Conservation (phyloP, 202 grass and related monocot genomes). For the Carex sylvatica region DNA sequence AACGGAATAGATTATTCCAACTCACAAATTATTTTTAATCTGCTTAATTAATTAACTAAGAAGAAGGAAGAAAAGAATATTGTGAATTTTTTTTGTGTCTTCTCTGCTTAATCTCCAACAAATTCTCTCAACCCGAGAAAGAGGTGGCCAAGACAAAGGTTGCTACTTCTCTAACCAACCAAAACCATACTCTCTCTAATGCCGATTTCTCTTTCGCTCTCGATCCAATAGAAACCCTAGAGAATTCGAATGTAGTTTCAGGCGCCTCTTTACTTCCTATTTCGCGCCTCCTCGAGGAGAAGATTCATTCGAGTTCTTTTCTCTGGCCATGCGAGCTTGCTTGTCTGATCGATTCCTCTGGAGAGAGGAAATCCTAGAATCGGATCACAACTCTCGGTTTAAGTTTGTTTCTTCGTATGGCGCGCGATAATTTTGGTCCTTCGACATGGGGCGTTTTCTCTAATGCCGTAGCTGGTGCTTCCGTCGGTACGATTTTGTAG, state of each 20-base stretch:
- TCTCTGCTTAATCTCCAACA: too few relatives aligned
- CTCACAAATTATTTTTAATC: too few relatives aligned
- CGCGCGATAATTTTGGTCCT: slow-evolving; percentile 20
- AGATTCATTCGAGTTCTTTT: slow-evolving; percentile 29
- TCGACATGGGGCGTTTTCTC: slow-evolving; percentile 41
- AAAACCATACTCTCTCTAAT: not conserved
- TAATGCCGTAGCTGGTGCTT: slow-evolving; percentile 70
- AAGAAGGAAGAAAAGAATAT: too few relatives aligned
- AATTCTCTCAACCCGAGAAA: not conserved
- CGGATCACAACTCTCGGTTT: not conserved
- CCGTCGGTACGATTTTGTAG: slow-evolving; percentile 44
- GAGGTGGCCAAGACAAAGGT: not conserved
- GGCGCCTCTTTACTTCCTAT: not conserved
- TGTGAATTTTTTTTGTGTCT: too few relatives aligned
- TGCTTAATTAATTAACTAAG: too few relatives aligned
- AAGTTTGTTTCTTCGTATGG: slow-evolving; percentile 26
- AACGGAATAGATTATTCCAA: too few relatives aligned
- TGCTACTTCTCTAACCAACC: not conserved
- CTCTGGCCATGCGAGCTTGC: slow-evolving; percentile 27
- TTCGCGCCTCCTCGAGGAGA: slow-evolving; percentile 12
- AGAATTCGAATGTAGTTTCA: slow-evolving; percentile 5
- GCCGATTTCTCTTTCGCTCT: slow-evolving; percentile 2
- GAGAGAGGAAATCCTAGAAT: slow-evolving; percentile 32
- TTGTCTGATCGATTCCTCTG: slow-evolving; percentile 15
- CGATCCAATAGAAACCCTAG: slow-evolving; percentile 42